Evolutionary conservation across 768 basidiomycete genomes (phyloP).

Genomic region (Calocera cornea): DNA sequence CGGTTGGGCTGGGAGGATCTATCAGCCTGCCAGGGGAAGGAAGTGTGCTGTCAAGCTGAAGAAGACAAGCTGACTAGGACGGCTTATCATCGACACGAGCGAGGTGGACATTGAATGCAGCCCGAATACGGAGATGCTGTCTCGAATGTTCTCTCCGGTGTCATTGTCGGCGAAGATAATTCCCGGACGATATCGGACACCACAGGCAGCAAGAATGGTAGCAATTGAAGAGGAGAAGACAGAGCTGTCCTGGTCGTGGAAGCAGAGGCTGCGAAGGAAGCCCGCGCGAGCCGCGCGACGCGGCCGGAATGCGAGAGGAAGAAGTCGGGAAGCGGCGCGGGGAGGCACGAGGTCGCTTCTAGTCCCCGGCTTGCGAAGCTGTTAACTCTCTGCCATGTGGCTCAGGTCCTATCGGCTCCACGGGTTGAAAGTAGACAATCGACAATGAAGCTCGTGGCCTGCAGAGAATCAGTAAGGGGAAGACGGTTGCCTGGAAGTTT

Average conservation of each 20-base stretch:
- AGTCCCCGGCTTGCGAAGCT: too few relatives aligned
- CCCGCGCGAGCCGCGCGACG: background rate
- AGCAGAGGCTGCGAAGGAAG: background rate
- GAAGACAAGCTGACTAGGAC: background rate
- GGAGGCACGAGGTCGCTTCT: too few relatives aligned
- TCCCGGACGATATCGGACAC: background rate
- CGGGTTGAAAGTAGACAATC: too few relatives aligned
- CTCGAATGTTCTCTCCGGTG: too few relatives aligned
- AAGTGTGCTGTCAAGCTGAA: background rate
- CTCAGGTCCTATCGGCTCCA: too few relatives aligned
- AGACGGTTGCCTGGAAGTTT: too few relatives aligned
- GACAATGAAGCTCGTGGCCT: too few relatives aligned
- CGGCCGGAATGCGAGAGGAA: slow-evolving; percentile 3
- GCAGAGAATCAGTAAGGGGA: too few relatives aligned
- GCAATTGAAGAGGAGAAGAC: background rate
- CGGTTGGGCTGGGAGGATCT: background rate
- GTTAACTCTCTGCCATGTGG: too few relatives aligned
- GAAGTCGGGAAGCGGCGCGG: background rate
- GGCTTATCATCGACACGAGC: background rate
- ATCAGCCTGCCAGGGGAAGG: background rate
- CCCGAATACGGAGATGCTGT: background rate
- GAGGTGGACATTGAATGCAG: background rate
- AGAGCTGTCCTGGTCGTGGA: background rate
- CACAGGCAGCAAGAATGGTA: background rate
- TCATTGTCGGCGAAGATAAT: background rate